Evolutionary conservation across 2,329 filamentous ascomycete genomes (phyloP).

Genomic region (Lecanosticta acicola): DNA sequence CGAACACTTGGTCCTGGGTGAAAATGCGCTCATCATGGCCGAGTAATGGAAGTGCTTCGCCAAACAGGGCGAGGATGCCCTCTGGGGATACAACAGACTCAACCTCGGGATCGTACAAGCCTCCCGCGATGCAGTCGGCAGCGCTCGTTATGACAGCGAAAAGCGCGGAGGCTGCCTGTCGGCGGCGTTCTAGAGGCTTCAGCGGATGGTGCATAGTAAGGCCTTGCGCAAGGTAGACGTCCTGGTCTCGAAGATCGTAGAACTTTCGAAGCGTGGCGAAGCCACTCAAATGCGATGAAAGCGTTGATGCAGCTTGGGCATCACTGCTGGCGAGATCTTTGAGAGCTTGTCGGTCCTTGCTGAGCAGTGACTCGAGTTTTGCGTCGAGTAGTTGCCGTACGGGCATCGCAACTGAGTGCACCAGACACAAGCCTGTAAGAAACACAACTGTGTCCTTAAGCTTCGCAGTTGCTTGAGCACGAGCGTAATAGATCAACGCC

Average conservation of each 20-base stretch:
- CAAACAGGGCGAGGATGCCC: slow-evolving; percentile 74
- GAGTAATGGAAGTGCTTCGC: slow-evolving; percentile 75
- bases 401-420: slow-evolving; percentile 79
- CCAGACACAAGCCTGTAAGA: slow-evolving; percentile 78
- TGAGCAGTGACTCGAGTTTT: slow-evolving; percentile 63
- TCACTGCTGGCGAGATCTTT: slow-evolving; percentile 68
- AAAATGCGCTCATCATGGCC: slow-evolving; percentile 45
- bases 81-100: slow-evolving; percentile 85
- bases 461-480: slow-evolving; percentile 71
- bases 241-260: slow-evolving; percentile 78
- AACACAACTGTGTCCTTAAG: slow-evolving; percentile 81
- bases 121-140: slow-evolving; percentile 84
- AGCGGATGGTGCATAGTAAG: slow-evolving; percentile 37
- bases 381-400: slow-evolving; percentile 65
- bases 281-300: slow-evolving; percentile 81
- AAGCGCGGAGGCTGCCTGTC: slow-evolving; percentile 66
- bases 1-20: slow-evolving; percentile 25
- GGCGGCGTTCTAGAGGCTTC: slow-evolving; percentile 56
- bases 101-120: slow-evolving; percentile 73
- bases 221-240: slow-evolving; percentile 32
- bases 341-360: slow-evolving; percentile 65
- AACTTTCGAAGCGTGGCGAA: slow-evolving; percentile 88
- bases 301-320: slow-evolving; percentile 71
- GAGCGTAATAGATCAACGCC: slow-evolving; percentile 83
- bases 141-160: slow-evolving; percentile 80